Evolutionary conservation across 2,329 filamentous ascomycete species (phyloP), one percentile per base, ranked within the genome.

Genomic region (Penicillium crustosum): DNA sequence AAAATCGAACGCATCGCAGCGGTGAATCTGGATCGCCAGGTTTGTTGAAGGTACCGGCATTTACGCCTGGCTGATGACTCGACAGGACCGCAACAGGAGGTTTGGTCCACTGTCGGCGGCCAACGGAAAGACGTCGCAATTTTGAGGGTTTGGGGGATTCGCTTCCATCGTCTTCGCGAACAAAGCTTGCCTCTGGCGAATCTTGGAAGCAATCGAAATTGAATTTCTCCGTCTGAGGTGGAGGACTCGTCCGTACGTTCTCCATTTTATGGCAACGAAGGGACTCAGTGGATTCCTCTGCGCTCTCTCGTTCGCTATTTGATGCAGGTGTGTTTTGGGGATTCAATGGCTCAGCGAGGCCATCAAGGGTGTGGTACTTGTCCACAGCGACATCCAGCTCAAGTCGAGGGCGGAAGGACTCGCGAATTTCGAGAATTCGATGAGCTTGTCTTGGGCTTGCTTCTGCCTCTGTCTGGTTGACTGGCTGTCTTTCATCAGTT

Each of bases 271-370:
- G 38, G 42, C 17, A 27, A 7, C 25, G 42, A 27, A 33, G 50
- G 25, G 29, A 27, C 5, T 43, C 39, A 3, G 36, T 31, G 3
- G 15, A 23, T 27, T 56, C 55, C n/a, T 53, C 42, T 1, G 23
- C 55, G 38, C 59, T 60, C 1, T 44, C 49, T 35, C 47, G 39
- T 21, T 47, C 57, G 42, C 58, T 61, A 44, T 53, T 47, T 33
- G 65, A 62, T 10, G 57, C 57, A 2, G 64, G 63, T 10, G 65
- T 64, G 33, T 66, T 65, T 23, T 62, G 63, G 10, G 64, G 65
- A 23, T 60, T 61, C 42, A 48, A 31, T 2, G 57, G 57, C 33
- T 64, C 62, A 19, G 47, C 15, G 49, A 61, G 49, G 5, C 58
- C 57, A 23, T 66, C 65, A 23, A 66, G 61, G 6, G 49, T 45